Conservation (phyloP, 495 filamentous ascomycete species). For the Tetracladium setigerum region DNA sequence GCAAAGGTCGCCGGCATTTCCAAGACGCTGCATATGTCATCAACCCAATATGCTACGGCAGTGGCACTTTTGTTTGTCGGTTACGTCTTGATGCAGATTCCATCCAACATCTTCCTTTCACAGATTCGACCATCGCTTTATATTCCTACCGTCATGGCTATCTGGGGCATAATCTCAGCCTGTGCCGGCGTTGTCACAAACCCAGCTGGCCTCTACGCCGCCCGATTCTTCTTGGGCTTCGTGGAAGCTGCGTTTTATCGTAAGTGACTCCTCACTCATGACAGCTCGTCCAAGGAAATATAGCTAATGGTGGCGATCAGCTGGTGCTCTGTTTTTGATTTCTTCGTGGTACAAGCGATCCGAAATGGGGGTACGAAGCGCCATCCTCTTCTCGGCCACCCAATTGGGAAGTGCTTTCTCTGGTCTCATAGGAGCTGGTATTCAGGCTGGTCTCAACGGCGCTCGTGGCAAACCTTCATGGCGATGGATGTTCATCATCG, state of each 20-base stretch:
- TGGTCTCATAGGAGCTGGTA: constrained; percentile 53
- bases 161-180: constrained; percentile 69
- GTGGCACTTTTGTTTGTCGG: too few species aligned
- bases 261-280: constrained; percentile 28
- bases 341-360: constrained; percentile 49
- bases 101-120: constrained; percentile 54
- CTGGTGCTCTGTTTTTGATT: constrained; percentile 36
- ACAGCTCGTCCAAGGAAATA: constrained; percentile 34
- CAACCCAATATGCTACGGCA: constrained; percentile 1
- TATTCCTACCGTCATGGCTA: constrained; percentile 54
- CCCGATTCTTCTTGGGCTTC: constrained; percentile 67
- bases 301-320: too few species aligned
- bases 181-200: constrained; percentile 49
- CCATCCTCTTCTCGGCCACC: constrained; percentile 54
- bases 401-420: constrained; percentile 57
- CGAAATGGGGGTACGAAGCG: constrained; percentile 45
- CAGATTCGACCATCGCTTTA: constrained; percentile 56
- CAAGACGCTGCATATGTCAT: constrained; percentile 33
- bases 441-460: constrained; percentile 42
- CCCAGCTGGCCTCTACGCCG: constrained; percentile 53
- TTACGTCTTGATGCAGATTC: constrained; percentile 31
- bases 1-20: constrained; percentile 42
- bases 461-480: constrained; percentile 35
- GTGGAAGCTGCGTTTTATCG: constrained; percentile 44
- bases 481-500: constrained; percentile 75